Base-by-base conservation (phyloP, 805 yeast species). In the Schwanniomyces yamadae region DNA sequence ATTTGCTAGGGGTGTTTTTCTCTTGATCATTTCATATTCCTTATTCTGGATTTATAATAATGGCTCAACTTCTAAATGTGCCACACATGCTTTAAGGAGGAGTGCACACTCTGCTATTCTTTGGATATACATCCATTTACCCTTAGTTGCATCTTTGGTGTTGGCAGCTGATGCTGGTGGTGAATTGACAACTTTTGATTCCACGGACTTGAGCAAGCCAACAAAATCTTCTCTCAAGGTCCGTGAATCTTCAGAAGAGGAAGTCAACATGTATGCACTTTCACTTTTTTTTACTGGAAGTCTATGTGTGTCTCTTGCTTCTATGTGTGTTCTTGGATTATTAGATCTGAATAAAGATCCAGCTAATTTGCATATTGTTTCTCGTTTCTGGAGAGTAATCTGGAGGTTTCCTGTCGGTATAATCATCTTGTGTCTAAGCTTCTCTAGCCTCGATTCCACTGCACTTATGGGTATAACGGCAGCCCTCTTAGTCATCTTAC, bases 131-230 rank as follows among this genome's bases (percentile, higher is more conserved):
- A 31, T 55, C 6, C 85, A 80, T 46, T 42, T 78, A 23, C 78
- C 81, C 0, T 54, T 77, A 27, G 66, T 76, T 32, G 79, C 75
- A 0, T 50, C 75, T 1, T 52, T 79, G 34, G 66, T 78, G 21
- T 59, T 78, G 21, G 72, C 78, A 19, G 84, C 83, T 1, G 83
- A 78, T 57, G 71, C 82, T 3, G 80, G 75, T 13, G 77, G 75
- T 1, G 78, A 75, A 16, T 48, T 78, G 35, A 56, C 67, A 9
- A 46, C 54, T 15, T 31, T 58, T 13, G 63, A 61, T 16, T 55
- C 14, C 7, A 28, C 32, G 9, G 24, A 24, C 14, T 27, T 39
- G 24, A 18, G 19, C 17, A 34, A 31, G 19, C 38, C 13, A 6
- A 17, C 12, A n/a, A 42, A 31, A 28, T 41, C 17, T 42, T 27